Percentiles rank a stretch among this genome's conserved stretches.
These are phyloP conservation scores for Penicillium sclerotigenum DNA, from an alignment of 2,329 filamentous ascomycete genomes.

Conservation along the genomic window DNA sequence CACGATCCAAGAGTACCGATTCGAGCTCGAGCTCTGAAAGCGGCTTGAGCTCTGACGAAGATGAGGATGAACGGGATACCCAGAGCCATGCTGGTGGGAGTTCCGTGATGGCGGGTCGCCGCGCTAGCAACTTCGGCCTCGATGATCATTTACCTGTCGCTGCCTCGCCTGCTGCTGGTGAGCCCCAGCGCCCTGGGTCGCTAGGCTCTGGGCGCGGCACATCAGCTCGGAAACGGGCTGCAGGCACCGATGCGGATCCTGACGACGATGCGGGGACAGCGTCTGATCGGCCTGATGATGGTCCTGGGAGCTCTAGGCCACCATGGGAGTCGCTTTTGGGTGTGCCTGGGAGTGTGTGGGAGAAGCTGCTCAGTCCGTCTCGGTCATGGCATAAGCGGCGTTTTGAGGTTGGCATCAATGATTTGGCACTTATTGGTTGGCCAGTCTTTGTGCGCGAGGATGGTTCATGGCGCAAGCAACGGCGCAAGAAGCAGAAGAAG, in stretches of 20 bases:
- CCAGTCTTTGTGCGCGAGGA: conserved; percentile 78
- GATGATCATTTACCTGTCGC: conserved; percentile 30
- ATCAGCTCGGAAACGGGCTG: conserved; percentile 28
- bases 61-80: conserved; percentile 33
- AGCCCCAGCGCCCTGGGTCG: conserved; percentile 33
- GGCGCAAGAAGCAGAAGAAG: conserved; percentile 46
- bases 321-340: conserved; percentile 64
- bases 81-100: conserved; percentile 23
- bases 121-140: conserved; percentile 35
- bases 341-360: conserved; percentile 71
- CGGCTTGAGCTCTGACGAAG: conserved; percentile 40
- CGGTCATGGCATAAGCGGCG: conserved; percentile 73
- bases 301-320: conserved; percentile 23
- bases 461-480: conserved; percentile 70
- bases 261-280: conserved; percentile 33
- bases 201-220: conserved; percentile 32
- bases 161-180: conserved; percentile 28
- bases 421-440: conserved; percentile 75
- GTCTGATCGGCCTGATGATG: conserved; percentile 31
- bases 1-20: conserved; percentile 34
- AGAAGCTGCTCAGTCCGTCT: conserved; percentile 73
- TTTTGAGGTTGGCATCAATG: conserved; percentile 79
- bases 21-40: conserved; percentile 41
- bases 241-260: conserved; percentile 32
- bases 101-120: conserved; percentile 23